Percentiles rank a stretch among this genome's conserved stretches.
phyloP scores from a whole-genome alignment of 2,329 filamentous ascomycete species.

The Phyllachora maydis region DNA sequence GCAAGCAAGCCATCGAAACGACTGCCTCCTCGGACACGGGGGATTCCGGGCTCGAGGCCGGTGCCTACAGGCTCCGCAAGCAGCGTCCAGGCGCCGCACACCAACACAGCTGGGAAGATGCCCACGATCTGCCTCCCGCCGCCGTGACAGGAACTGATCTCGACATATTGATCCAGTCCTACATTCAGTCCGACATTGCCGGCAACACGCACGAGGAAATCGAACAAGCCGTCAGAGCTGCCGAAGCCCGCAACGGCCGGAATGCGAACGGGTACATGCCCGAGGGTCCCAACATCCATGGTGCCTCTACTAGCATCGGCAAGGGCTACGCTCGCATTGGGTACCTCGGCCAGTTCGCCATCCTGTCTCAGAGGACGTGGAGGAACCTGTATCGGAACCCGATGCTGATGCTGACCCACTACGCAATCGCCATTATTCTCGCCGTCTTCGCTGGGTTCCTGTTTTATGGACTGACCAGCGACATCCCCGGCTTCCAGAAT shows the following conservation, averaged over 20 bases:
- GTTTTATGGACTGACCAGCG: conserved; percentile 89
- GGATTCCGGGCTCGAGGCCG: conserved; percentile 27
- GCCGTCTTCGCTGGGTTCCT: conserved; percentile 88
- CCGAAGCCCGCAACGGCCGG: conserved; percentile 44
- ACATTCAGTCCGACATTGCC: conserved; percentile 60
- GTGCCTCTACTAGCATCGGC: conserved; percentile 43
- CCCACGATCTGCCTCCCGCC: conserved; percentile 36
- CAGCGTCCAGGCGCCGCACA: conserved; percentile 21
- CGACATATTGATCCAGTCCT: conserved; percentile 60
- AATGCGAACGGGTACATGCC: conserved; percentile 31
- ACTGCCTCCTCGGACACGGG: conserved; percentile 39
- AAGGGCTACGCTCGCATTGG: conserved; percentile 70
- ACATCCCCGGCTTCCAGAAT: conserved; percentile 96
- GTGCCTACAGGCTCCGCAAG: conserved; percentile 28
- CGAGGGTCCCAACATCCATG: conserved; percentile 24
- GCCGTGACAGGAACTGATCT: conserved; percentile 54
- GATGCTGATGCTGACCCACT: conserved; percentile 95
- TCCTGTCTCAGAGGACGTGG: conserved; percentile 83
- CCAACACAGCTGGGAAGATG: conserved; percentile 47
- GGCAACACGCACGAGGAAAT: conserved; percentile 60
- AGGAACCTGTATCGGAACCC: conserved; percentile 94
- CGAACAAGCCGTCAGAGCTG: conserved; percentile 39
- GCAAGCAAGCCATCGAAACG: conserved; percentile 43
- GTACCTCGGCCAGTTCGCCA: conserved; percentile 63
- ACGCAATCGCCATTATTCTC: conserved; percentile 86